Conservation (phyloP, 2,329 filamentous ascomycete genomes). For the Sporothrix globosa region DNA sequence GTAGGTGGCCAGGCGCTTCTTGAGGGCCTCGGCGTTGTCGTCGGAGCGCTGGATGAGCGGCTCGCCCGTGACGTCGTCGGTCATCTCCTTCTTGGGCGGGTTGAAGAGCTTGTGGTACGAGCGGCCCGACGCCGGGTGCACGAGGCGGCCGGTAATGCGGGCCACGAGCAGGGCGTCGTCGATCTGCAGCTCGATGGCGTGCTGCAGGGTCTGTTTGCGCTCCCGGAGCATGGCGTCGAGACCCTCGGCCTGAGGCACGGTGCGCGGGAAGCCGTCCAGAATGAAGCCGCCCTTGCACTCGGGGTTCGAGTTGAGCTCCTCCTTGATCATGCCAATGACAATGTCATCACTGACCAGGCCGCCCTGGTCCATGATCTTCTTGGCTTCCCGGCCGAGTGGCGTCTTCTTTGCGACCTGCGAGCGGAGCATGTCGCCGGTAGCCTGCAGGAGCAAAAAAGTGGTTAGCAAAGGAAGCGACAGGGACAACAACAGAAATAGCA, state of each 20-base stretch:
- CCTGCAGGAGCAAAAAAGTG: constrained; percentile 55
- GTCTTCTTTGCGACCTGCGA: constrained; percentile 99
- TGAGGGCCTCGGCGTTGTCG: constrained; percentile 93
- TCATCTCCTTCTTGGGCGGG: constrained; percentile 92
- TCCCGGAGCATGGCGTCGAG: constrained; percentile 86
- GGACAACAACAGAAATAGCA: constrained; percentile 1
- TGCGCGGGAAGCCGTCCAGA: constrained; percentile 96
- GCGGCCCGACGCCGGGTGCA: constrained; percentile 94
- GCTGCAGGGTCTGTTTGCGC: constrained; percentile 83
- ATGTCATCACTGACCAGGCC: constrained; percentile 98
- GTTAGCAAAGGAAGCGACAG: constrained; percentile 27
- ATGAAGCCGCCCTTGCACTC: constrained; percentile 99
- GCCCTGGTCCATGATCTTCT: constrained; percentile 99
- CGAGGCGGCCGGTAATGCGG: constrained; percentile 91
- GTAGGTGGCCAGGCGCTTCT: constrained; percentile 92
- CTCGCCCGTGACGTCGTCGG: constrained; percentile 95
- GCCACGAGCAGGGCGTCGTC: constrained; percentile 91
- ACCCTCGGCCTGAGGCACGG: constrained; percentile 90
- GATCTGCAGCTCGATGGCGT: constrained; percentile 95
- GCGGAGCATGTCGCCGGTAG: constrained; percentile 98
- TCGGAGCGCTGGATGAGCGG: constrained; percentile 94
- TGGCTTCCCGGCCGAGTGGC: constrained; percentile 87
- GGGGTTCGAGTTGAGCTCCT: constrained; percentile 87
- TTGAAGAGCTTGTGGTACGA: constrained; percentile 99
- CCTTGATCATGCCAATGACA: constrained; percentile 99